Conservation (phyloP, 2,329 filamentous ascomycete species). For the Cladophialophora yegresii region DNA sequence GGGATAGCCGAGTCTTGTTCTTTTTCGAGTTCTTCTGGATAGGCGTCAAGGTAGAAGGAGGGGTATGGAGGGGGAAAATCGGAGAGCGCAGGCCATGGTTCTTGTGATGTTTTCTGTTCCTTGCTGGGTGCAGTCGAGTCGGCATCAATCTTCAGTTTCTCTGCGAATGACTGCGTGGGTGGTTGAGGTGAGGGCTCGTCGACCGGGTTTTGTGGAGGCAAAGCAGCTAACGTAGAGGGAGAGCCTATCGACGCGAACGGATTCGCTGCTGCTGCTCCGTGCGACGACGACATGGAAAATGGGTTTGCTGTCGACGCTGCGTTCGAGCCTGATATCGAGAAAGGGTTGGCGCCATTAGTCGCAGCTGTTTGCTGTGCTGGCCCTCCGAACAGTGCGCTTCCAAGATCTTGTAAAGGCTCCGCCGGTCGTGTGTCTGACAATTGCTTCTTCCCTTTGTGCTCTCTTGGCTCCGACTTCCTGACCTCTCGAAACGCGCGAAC, state of each 20-base stretch:
- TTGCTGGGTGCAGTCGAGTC: slow-evolving; percentile 38
- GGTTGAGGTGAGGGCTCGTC: slow-evolving; percentile 43
- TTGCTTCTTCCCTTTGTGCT: slow-evolving; percentile 26
- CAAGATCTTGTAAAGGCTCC: slow-evolving; percentile 44
- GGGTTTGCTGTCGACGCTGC: slow-evolving; percentile 56
- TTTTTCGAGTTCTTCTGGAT: slow-evolving; percentile 79
- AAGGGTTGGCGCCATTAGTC: slow-evolving; percentile 56
- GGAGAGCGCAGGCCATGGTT: slow-evolving; percentile 73
- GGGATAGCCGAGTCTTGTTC: slow-evolving; percentile 5
- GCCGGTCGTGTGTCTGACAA: slow-evolving; percentile 30
- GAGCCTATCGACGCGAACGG: slow-evolving; percentile 59
- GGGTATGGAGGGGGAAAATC: slow-evolving; percentile 72
- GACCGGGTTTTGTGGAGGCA: slow-evolving; percentile 46
- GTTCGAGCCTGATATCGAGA: slow-evolving; percentile 41
- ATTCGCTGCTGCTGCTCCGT: slow-evolving; percentile 51
- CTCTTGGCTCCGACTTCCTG: slow-evolving; percentile 47
- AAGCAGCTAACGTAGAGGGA: slow-evolving; percentile 47
- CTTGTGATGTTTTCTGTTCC: slow-evolving; percentile 40
- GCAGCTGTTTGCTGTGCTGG: slow-evolving; percentile 43
- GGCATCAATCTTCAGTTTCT: slow-evolving; percentile 61
- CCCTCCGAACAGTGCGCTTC: slow-evolving; percentile 65
- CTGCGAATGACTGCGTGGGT: slow-evolving; percentile 74
- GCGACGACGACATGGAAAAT: slow-evolving; percentile 46
- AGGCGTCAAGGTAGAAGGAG: slow-evolving; percentile 79
- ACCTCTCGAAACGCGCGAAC: slow-evolving; percentile 73